phyloP scores from a whole-genome alignment of 371 early-diverging fungal species.

The Smittium culicis region DNA sequence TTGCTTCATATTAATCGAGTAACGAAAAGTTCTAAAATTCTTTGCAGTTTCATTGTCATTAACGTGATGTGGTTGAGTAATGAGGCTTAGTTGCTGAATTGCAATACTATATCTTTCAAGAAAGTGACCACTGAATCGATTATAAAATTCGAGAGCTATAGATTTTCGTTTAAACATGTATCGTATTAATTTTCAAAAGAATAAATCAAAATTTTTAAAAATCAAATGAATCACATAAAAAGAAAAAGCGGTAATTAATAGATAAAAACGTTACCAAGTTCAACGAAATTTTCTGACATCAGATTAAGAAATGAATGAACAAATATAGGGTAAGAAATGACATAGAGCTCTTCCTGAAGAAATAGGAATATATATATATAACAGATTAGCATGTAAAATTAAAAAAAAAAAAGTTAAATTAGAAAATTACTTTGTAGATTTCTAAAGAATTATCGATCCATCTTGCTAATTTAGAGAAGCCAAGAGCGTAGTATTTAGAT shows the following conservation, averaged over 20 bases:
- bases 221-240: constrained; percentile 1
- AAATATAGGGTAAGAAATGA: constrained; percentile 86
- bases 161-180: no score
- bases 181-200: no score
- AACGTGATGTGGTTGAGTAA: constrained; percentile 60
- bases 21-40: constrained; percentile 73
- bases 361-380: not conserved
- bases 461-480: constrained; percentile 62
- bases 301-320: constrained; percentile 90
- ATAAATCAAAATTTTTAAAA: no score
- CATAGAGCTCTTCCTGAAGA: constrained; percentile 53
- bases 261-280: constrained; percentile 39
- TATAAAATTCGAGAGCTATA: constrained; percentile 60
- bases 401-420: not conserved
- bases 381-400: not conserved
- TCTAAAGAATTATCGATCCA: constrained; percentile 96
- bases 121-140: constrained; percentile 60
- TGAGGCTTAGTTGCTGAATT: constrained; percentile 42
- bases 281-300: constrained; percentile 35
- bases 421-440: constrained; percentile 48
- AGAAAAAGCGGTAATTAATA: not conserved
- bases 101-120: constrained; percentile 54
- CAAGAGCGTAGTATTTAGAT: constrained; percentile 56
- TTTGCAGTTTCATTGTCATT: constrained; percentile 67
- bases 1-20: constrained; percentile 71